phyloP scores from a whole-genome alignment of 495 filamentous ascomycete species.

The Tetracladium marchalianum region DNA sequence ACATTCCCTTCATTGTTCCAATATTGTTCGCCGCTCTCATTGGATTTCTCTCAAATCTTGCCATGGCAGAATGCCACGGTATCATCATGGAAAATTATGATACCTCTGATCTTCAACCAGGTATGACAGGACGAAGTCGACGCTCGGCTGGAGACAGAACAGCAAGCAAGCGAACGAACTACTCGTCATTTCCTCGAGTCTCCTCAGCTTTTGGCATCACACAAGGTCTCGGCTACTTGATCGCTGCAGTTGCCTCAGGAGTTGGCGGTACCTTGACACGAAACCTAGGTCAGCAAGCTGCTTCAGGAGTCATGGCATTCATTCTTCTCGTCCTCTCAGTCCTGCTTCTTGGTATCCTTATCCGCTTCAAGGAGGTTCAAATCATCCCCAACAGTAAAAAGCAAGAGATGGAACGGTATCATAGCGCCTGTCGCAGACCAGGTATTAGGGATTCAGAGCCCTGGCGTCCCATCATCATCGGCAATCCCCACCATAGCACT shows the following conservation, averaged over 20 bases:
- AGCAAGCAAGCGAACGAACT: slow-evolving; percentile 48
- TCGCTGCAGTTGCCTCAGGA: slow-evolving; percentile 54
- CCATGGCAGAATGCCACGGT: slow-evolving; percentile 65
- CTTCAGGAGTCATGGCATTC: slow-evolving; percentile 52
- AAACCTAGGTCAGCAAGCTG: slow-evolving; percentile 51
- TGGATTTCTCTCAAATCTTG: slow-evolving; percentile 59
- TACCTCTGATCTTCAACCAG: slow-evolving; percentile 53
- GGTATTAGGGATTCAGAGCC: slow-evolving; percentile 40
- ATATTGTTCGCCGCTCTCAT: slow-evolving; percentile 56
- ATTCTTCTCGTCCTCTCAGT: slow-evolving; percentile 52
- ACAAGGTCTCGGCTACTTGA: slow-evolving; percentile 55
- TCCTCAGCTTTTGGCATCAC: slow-evolving; percentile 58
- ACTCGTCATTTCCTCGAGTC: slow-evolving; percentile 59
- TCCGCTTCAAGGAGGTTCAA: slow-evolving; percentile 52
- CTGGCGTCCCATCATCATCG: slow-evolving; percentile 57
- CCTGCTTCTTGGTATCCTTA: slow-evolving; percentile 46
- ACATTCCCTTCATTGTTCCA: slow-evolving; percentile 47
- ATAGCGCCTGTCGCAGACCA: slow-evolving; percentile 26
- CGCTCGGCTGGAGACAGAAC: slow-evolving; percentile 34
- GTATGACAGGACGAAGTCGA: slow-evolving; percentile 46
- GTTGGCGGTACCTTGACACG: slow-evolving; percentile 51
- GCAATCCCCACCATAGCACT: slow-evolving; percentile 55
- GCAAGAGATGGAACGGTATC: slow-evolving; percentile 40
- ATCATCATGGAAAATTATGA: slow-evolving; percentile 76
- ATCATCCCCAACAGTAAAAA: slow-evolving; percentile 51